Percentiles rank a stretch among this genome's conserved stretches.
Conservation (phyloP, 1,284 basidiomycete species). For the Agaricales sp. region DNA sequence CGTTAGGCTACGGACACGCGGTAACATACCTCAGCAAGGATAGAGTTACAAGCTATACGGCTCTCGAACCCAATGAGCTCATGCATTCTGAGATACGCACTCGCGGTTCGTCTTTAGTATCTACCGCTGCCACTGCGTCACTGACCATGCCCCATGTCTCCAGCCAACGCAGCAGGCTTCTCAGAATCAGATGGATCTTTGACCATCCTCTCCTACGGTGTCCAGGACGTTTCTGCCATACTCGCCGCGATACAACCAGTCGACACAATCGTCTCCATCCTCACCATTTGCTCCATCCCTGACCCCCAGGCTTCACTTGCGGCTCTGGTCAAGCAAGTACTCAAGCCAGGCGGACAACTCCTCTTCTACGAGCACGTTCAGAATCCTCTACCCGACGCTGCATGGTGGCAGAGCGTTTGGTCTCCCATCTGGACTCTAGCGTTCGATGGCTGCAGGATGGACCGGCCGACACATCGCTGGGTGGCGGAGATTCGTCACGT, state of each 20-base stretch:
- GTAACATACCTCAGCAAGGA: conserved; percentile 44
- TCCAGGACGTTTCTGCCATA: conserved; percentile 30
- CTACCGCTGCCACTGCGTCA: no score
- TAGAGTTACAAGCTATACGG: conserved; percentile 51
- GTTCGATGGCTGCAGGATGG: conserved; percentile 52
- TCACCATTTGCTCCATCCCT: conserved; percentile 38
- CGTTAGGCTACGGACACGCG: conserved; percentile 49
- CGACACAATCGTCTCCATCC: conserved; percentile 34
- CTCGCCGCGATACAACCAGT: conserved; percentile 25
- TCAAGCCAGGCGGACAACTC: conserved; percentile 35
- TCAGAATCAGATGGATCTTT: conserved; percentile 33
- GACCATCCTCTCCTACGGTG: conserved; percentile 30
- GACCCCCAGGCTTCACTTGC: conserved; percentile 23
- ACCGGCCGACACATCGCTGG: conserved; percentile 46
- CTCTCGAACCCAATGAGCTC: conserved; percentile 52
- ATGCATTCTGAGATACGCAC: conserved; percentile 50
- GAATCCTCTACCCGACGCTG: conserved; percentile 24
- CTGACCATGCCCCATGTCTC: no score
- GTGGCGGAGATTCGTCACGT: conserved; percentile 28
- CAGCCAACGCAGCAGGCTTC: conserved; percentile 40
- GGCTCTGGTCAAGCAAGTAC: conserved; percentile 22
- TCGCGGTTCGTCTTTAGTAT: not conserved
- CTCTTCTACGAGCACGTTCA: conserved; percentile 42
- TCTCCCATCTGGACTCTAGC: conserved; percentile 47
- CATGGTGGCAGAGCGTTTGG: conserved; percentile 58